Evolutionary conservation across 345 rosid species (phyloP), one percentile per base, ranked within the genome.

Genomic region (Populus ilicifolia): DNA sequence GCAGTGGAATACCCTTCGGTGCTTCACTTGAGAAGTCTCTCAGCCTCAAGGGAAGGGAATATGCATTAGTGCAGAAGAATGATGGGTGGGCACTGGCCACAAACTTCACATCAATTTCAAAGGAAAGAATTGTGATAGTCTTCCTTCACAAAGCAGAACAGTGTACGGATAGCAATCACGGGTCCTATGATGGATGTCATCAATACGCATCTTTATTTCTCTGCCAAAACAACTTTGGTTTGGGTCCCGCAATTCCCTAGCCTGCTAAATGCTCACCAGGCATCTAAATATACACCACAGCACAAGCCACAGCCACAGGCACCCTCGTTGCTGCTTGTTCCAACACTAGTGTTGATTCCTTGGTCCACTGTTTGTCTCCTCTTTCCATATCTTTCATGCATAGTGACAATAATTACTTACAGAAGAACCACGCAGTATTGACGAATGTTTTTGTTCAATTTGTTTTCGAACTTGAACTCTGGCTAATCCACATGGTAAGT

Each of bases 141-240:
- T 21, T 52, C 44, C 8, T 1, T 1, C 5, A 39, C 5, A 33
- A 12, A 35, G 71, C 13, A 56, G 54, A 23, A 17, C 50, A 56
- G 54, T 66, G 54, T 76, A 48, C 10, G 69, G 78, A 74, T 71
- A 54, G 68, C 17, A 13, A 39, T 82, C 85, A 82, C 85, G 85
- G 79, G 82, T 71, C 77, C 54, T 66, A 67, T 82, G 79, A 70
- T 75, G 85, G 13, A 44, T 64, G 77, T 14, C 59, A 74, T 82
- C 43, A 82, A 78, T 82, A 25, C 73, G 17, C 33, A 0, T 29
- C 44, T 77, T 73, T 59, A 77, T 70, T 73, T 81, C 78, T 39
- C 67, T 56, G 73, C 80, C 78, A 62, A 69, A 38, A 59, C 70
- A 14, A 6, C 3, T 50, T 0, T 17, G n/a, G 10, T 18, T 6